Base-by-base conservation (phyloP, 176 grass and related monocot genomes). In the Raddia distichophylla region DNA sequence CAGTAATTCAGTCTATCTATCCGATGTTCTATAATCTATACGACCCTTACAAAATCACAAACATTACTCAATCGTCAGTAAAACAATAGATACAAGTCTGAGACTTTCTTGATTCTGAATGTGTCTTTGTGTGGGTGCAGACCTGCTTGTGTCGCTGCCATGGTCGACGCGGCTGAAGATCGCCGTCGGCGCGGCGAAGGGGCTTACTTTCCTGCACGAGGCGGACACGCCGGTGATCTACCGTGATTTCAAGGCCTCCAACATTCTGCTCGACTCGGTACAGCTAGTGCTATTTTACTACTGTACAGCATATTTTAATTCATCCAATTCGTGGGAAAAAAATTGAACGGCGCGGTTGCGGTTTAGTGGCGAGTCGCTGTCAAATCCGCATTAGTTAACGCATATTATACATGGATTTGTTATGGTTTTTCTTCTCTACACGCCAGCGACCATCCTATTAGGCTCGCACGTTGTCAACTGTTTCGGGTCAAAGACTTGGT, bases 151-250 rank as follows among this genome's bases (percentile, higher is more conserved):
- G 37, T 68, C 85, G 55, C 59, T 98, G 76, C 88, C 92, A 80
- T 98, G 95, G 95, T 89, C 90, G 18, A 92, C 90, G 77, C 91
- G 95, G 80, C 85, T 98, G 34, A 98, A 98, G 88, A 98, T 98
- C 69, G 95, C 92, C 17, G 88, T 94, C 35, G 90, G 89, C 56
- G 89, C 95, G 16, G 95, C 95, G 14, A 98, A 98, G 60, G 95
- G 95, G 9, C 86, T 98, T 8, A 88, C 95, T 1, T 94, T 98
- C 73, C 86, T 98, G 33, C 95, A 98, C 65, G 95, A 87, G 69
- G 86, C 95, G 0, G 88, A 98, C 59, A 89, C 87, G 66, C 90
- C 92, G 16, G 73, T 96, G 10, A 96, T 96, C 75, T 96, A 96
- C 85, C 85, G 90, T 3, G 93, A 96, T 58, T 93, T 96, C 87